These are phyloP conservation scores for Cydonia oblonga DNA, from an alignment of 331 rosid species.

Conservation along the genomic window DNA sequence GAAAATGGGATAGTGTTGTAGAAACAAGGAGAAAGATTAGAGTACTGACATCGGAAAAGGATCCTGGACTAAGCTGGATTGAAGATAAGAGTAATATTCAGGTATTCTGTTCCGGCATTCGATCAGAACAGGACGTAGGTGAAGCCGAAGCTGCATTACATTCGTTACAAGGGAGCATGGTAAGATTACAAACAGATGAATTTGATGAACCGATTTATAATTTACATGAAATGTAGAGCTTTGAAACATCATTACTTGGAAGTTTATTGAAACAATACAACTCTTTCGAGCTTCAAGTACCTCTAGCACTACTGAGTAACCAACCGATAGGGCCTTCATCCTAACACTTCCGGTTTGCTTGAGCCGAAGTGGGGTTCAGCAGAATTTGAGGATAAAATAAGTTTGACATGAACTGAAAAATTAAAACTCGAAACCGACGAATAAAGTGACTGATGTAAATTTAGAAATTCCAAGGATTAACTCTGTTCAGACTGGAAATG, in stretches of 20 bases:
- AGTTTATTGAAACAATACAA: too few relatives aligned
- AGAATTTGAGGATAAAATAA: not conserved
- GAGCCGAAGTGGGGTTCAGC: not conserved
- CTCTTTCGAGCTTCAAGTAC: too few relatives aligned
- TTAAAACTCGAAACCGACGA: not conserved
- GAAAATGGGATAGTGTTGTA: slow-evolving; percentile 59
- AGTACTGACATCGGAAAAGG: slow-evolving; percentile 36
- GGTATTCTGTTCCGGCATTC: slow-evolving; percentile 55
- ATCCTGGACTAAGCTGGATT: slow-evolving; percentile 79
- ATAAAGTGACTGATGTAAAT: too few relatives aligned
- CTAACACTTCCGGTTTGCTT: not conserved
- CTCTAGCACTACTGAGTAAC: too few relatives aligned
- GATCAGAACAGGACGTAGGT: slow-evolving; percentile 36
- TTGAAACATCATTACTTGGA: not conserved
- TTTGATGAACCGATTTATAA: slow-evolving; percentile 9
- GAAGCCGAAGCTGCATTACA: slow-evolving; percentile 46
- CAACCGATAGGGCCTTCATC: not conserved
- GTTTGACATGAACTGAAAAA: not conserved
- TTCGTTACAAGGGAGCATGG: slow-evolving; percentile 50
- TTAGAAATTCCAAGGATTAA: too few relatives aligned
- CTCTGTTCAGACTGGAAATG: too few relatives aligned
- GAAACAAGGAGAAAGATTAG: slow-evolving; percentile 54
- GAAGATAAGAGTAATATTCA: slow-evolving; percentile 48
- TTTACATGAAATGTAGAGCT: slow-evolving; percentile 7
- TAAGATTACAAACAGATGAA: slow-evolving; percentile 26